Evolutionary conservation across 2,329 filamentous ascomycete genomes (phyloP), one percentile per base, ranked within the genome.

Genomic region (Aspergillus brunneoviolaceus): DNA sequence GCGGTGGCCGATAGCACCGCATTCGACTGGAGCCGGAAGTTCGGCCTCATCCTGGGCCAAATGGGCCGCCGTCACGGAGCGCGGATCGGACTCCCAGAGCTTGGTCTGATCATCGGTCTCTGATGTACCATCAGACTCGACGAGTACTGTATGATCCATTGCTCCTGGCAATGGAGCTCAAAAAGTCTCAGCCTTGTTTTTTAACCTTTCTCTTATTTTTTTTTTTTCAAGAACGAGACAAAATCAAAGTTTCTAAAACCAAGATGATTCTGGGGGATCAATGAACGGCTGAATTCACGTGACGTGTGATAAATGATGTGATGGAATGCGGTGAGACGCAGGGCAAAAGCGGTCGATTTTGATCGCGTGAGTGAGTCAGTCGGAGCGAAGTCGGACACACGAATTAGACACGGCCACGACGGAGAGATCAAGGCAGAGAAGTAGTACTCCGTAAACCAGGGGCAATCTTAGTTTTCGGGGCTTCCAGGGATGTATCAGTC

Each of bases 1-100:
- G 33, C 77, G 76, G 60, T 79, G 77, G 47, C 76, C 76, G 57
- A 79, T 74, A 21, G 33, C 33, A 35, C 74, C 75, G 63, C 74
- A 77, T 59, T 75, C 72, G 39, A 69, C 67, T 14, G 63, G 64
- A 5, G 72, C 63, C 45, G 67, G 51, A 2, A 64, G 51, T 47
- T 63, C 35, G 48, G 65, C 60, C 16, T 60, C 25, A 7, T 64
- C 65, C 57, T 69, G 62, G 42, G 62, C 52, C 49, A 65, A 61
- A 29, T 61, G 63, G 19, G 61, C 61, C 27, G 63, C 61, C 27
- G 63, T 60, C 50, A 65, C 53, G n/a, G 66, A 64, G 27, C 57
- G 69, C 56, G 65, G 65, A 55, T 75, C 72, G 21, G 67, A 73
- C 55, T 69, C 70, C 69, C 72, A 76, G 12, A 63, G 62, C 56